Conservation (phyloP, 306 rosid species). For the Pyrus betulifolia region DNA sequence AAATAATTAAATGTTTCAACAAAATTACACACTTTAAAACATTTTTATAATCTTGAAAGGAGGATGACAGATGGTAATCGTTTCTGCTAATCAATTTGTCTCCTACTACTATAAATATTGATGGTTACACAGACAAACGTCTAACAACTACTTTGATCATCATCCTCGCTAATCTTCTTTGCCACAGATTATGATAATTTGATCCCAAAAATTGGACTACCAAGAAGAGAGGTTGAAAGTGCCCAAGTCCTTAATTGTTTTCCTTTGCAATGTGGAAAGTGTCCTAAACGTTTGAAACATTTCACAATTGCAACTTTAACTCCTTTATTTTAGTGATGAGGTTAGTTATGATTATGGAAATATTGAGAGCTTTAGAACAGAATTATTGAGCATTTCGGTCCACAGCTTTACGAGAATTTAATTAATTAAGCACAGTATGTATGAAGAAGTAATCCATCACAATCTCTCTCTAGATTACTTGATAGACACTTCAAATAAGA, state of each 20-base stretch:
- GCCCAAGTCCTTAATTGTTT: background rate
- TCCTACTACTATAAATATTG: background rate
- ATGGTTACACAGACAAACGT: constrained; percentile 7
- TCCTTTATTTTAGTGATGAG: constrained; percentile 20
- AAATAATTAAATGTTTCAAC: background rate
- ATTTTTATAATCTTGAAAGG: constrained; percentile 6
- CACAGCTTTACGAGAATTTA: background rate
- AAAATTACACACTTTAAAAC: background rate
- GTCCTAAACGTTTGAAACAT: background rate
- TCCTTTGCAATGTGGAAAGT: background rate
- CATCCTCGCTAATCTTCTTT: constrained; percentile 4
- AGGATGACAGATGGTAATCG: constrained; percentile 4
- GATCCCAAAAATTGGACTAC: background rate
- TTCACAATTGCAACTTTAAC: constrained; percentile 10
- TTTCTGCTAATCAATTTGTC: background rate
- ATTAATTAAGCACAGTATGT: background rate
- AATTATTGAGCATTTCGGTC: constrained; percentile 16
- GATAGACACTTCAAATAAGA: constrained; percentile 47
- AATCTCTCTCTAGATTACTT: constrained; percentile 32
- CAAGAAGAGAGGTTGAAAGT: background rate
- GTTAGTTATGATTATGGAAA: constrained; percentile 66
- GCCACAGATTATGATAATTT: background rate
- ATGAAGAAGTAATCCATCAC: constrained; percentile 15
- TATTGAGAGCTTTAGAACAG: constrained; percentile 28
- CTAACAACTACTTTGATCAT: constrained; percentile 21